A percentile compares a stretch with the other conserved stretches of the same genome.
phyloP scores from a whole-genome alignment of 1,139 yeast species.

The Saccharomycopsis hybrid region DNA sequence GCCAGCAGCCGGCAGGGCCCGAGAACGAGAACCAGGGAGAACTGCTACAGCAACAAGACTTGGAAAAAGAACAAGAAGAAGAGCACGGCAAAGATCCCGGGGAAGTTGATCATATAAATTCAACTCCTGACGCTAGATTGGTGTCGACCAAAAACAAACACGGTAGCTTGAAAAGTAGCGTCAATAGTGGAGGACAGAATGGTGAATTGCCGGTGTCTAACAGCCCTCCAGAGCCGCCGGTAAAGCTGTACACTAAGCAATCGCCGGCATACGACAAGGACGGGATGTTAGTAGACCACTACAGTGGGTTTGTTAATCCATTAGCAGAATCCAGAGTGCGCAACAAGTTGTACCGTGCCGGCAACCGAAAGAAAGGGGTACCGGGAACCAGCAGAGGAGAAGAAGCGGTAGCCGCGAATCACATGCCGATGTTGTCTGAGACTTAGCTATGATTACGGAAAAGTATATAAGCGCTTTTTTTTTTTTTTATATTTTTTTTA shows the following conservation, averaged over 20 bases:
- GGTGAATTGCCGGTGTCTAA: slow-evolving; percentile 6
- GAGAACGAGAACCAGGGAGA: neutral
- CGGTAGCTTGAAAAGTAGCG: neutral
- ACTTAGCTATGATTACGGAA: neutral
- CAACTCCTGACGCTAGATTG: slow-evolving; percentile 4
- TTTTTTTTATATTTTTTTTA: too few species aligned
- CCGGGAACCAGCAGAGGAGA: neutral
- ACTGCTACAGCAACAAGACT: neutral
- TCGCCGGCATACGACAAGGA: slow-evolving; percentile 10
- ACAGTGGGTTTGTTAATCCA: slow-evolving; percentile 13
- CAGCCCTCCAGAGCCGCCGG: slow-evolving; percentile 16
- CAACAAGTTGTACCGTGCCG: neutral
- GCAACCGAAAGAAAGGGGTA: slow-evolving; percentile 1
- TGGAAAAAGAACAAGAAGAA: neutral
- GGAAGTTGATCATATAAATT: neutral
- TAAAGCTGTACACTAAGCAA: slow-evolving; percentile 12
- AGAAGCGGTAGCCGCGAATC: slow-evolving; percentile 5
- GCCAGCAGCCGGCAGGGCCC: neutral
- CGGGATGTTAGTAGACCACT: slow-evolving; percentile 12
- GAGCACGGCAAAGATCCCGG: neutral
- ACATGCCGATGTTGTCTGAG: slow-evolving; percentile 8
- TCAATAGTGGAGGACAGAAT: neutral
- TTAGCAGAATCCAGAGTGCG: neutral
- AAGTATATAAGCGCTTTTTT: neutral
- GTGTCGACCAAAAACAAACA: slow-evolving; percentile 3